These are phyloP conservation scores for Zoysia japonica DNA, from an alignment of 176 grass and related monocot species.

Conservation along the genomic window DNA sequence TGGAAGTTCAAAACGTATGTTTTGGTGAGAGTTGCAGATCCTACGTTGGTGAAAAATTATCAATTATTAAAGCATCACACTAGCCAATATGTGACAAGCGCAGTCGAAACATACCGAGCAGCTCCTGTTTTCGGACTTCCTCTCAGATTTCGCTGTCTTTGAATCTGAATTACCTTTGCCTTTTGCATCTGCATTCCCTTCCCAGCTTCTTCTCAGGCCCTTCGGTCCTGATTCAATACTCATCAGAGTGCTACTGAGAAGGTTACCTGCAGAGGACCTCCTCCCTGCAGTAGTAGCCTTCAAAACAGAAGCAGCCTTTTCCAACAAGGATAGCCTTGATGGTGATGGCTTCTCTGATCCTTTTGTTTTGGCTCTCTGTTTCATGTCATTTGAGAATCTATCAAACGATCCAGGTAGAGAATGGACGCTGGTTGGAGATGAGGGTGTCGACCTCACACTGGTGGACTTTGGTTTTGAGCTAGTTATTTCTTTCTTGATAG, in stretches of 20 bases:
- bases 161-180: conserved; percentile 51
- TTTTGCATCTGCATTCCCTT: conserved; percentile 58
- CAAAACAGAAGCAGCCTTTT: conserved; percentile 70
- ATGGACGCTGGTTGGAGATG: conserved; percentile 76
- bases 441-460: conserved; percentile 56
- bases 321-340: conserved; percentile 54
- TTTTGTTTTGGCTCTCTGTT: conserved; percentile 60
- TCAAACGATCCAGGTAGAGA: conserved; percentile 85
- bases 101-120: conserved; percentile 51
- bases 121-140: conserved; percentile 57
- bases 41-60: conserved; percentile 12
- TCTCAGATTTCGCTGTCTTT: conserved; percentile 61
- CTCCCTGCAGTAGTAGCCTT: conserved; percentile 75
- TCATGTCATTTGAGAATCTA: conserved; percentile 77
- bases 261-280: conserved; percentile 63
- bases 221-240: conserved; percentile 58
- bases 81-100: conserved; percentile 31
- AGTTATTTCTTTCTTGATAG: conserved; percentile 46
- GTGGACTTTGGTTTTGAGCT: conserved; percentile 45
- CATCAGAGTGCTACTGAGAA: conserved; percentile 44
- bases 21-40: conserved; percentile 1
- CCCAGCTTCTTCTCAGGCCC: conserved; percentile 78
- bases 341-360: conserved; percentile 53
- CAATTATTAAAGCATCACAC: not conserved
- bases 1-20: not conserved